Percentiles rank a stretch among this genome's conserved stretches.
phyloP scores from a whole-genome alignment of 208 protist species.

The Naegleria gruberi region DNA sequence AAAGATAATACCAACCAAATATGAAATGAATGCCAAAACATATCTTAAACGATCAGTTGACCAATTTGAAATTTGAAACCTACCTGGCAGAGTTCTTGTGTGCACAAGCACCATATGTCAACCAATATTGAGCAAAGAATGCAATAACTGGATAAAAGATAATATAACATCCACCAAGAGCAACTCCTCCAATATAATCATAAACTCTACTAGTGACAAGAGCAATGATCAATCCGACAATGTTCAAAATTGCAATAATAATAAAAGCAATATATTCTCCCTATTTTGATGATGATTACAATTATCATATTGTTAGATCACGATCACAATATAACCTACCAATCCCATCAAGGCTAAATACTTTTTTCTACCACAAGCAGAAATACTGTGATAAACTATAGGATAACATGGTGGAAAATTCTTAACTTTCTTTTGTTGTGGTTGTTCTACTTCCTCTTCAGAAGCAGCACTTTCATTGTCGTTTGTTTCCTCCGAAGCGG shows the following conservation, averaged over 20 bases:
- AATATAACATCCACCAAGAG: not conserved
- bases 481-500: not conserved
- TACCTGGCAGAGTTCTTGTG: not conserved
- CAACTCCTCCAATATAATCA: not conserved
- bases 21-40: not conserved
- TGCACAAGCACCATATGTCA: not conserved
- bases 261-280: not conserved
- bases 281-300: not conserved
- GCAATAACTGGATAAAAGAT: not conserved
- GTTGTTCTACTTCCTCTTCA: not conserved
- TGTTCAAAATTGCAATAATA: not conserved
- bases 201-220: not conserved
- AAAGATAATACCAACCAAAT: not conserved
- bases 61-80: not conserved
- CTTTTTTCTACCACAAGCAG: not conserved
- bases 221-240: not conserved
- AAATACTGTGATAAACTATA: not conserved
- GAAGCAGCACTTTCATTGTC: not conserved
- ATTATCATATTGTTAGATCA: not conserved
- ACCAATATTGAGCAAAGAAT: not conserved
- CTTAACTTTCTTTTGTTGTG: not conserved
- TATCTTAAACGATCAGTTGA: not conserved
- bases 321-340: not conserved
- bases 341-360: not conserved
- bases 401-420: conserved; percentile 10